Base-by-base conservation (phyloP, 2,329 filamentous ascomycete genomes). In the Escovopsis sp. region DNA sequence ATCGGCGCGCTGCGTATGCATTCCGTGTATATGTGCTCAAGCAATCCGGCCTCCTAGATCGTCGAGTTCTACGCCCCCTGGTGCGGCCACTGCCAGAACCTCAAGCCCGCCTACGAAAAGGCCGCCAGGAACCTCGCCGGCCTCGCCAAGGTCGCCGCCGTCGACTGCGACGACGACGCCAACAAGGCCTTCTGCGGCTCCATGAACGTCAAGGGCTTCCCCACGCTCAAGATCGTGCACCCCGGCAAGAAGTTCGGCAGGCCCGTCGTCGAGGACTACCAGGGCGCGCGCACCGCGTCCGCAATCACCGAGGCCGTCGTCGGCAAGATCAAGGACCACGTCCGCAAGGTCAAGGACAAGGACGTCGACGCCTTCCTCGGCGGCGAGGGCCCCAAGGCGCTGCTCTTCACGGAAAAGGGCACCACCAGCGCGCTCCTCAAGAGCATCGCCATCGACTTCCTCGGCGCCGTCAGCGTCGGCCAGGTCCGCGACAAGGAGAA, bases 71-170 rank as follows among this genome's bases (percentile, higher is more conserved):
- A 94, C 57, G 89, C 89, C 8, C 89, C 89, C 23, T 96, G 89
- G 89, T 96, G 91, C 56, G 91, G 89, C 36, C 91, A 96, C 66
- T 98, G 91, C 68, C 75, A 94, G 65, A 95, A 83, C 65, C 81
- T 98, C 55, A 88, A 95, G 66, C 89, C 88, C 3, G 85, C 85
- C 37, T 98, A 91, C 65, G 89, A 96, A 63, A 94, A 94, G 63
- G 88, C 81, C 2, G 91, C 91, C 53, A 83, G 82, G 55, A 86
- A 80, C 54, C 80, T 98, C 45, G 76, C 82, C n/a, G 91, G 91
- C 12, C 73, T 96, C 12, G 91, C 87, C 54, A 93, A 94, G 55
- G 89, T 98, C 36, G 91, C 86, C 39, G 91, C 93, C 43, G 71
- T 98, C 49, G 84, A 98, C 63, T 98, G 91, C 62, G 89, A 98